These are phyloP conservation scores for Trametes pubescens DNA, from an alignment of 1,284 basidiomycete genomes.

Conservation along the genomic window DNA sequence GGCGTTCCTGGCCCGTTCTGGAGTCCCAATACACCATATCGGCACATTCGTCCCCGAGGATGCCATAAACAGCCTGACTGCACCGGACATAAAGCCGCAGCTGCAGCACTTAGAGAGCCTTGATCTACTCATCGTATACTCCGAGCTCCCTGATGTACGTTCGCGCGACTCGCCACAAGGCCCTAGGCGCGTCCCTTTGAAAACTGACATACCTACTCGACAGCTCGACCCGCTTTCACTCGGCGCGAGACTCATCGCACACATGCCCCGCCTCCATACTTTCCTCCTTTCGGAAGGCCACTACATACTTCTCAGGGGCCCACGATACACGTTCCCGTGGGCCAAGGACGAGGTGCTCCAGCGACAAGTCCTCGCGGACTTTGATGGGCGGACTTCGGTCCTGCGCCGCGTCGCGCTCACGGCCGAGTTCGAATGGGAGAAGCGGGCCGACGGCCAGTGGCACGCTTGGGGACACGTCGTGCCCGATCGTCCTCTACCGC, in stretches of 20 bases:
- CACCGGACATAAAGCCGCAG: too few relatives aligned
- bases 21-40: too few relatives aligned
- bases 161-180: background rate
- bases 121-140: too few relatives aligned
- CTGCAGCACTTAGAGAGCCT: too few relatives aligned
- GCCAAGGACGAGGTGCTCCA: constrained; percentile 9
- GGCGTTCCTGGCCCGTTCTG: too few relatives aligned
- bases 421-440: constrained; percentile 20
- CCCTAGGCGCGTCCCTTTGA: too few relatives aligned
- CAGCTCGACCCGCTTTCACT: background rate
- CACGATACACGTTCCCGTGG: constrained; percentile 1
- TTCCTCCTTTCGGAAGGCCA: constrained; percentile 11
- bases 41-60: too few relatives aligned
- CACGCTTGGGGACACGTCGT: background rate
- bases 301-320: background rate
- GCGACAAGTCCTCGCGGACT: constrained; percentile 3
- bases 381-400: background rate
- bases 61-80: too few relatives aligned
- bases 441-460: constrained; percentile 12
- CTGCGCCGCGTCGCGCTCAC: constrained; percentile 20
- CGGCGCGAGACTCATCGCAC: background rate
- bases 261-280: constrained; percentile 9
- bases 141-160: too few relatives aligned
- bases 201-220: background rate
- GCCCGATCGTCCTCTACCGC: too few relatives aligned